phyloP scores from a whole-genome alignment of 1,284 basidiomycete species.

The Ganoderma meredithae region DNA sequence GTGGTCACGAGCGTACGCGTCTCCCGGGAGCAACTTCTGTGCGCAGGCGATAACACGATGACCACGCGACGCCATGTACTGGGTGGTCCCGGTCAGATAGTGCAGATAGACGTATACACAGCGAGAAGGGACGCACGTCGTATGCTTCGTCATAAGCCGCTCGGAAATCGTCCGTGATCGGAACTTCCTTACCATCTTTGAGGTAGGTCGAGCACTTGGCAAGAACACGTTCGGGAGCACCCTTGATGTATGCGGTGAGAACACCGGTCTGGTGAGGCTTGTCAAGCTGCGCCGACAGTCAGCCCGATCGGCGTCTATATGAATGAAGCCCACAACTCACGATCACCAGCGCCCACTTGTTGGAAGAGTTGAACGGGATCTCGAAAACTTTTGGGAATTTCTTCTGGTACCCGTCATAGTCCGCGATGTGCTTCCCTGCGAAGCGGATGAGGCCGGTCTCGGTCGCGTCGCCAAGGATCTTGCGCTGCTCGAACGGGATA shows the following conservation, averaged over 20 bases:
- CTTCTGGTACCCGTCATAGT: slow-evolving; percentile 63
- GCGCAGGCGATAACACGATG: slow-evolving; percentile 77
- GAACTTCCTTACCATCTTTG: slow-evolving; percentile 54
- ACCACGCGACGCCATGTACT: slow-evolving; percentile 78
- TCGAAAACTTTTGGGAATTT: slow-evolving; percentile 66
- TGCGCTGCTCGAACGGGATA: slow-evolving; percentile 66
- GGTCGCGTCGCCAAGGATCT: slow-evolving; percentile 73
- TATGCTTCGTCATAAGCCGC: slow-evolving; percentile 65
- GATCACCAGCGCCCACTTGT: slow-evolving; percentile 76
- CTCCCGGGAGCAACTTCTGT: slow-evolving; percentile 58
- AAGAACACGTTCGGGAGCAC: slow-evolving; percentile 72
- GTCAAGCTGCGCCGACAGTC: slow-evolving; percentile 50
- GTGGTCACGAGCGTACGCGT: slow-evolving; percentile 54
- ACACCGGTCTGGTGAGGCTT: slow-evolving; percentile 57
- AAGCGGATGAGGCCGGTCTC: slow-evolving; percentile 74
- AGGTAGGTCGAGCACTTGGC: slow-evolving; percentile 68
- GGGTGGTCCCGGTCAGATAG: slow-evolving; percentile 11
- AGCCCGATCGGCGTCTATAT: slow-evolving; percentile 9
- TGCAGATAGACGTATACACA: no score
- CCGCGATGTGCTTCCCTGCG: slow-evolving; percentile 59
- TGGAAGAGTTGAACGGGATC: slow-evolving; percentile 76
- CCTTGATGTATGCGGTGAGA: slow-evolving; percentile 67
- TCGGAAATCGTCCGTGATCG: slow-evolving; percentile 64
- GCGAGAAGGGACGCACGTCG: slow-evolving; percentile 49
- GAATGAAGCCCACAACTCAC: slow-evolving; percentile 45